Evolutionary conservation across 2,329 filamentous ascomycete genomes (phyloP).

Genomic region (Geosmithia flava): DNA sequence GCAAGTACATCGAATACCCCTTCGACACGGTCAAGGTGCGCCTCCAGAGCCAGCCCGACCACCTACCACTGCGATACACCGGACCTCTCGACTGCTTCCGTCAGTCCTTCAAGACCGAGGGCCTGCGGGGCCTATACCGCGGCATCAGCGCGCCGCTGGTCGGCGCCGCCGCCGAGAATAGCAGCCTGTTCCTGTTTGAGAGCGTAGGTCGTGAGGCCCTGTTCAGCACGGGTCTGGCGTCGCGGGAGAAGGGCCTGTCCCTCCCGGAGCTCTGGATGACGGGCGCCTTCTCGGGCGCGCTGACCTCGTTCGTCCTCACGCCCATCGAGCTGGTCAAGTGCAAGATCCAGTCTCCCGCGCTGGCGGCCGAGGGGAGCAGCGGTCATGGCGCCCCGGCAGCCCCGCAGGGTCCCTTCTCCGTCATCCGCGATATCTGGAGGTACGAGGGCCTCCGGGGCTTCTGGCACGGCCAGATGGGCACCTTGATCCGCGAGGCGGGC

Average conservation of each 20-base stretch:
- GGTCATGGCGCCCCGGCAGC: slow-evolving; percentile 25
- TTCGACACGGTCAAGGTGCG: slow-evolving; percentile 88
- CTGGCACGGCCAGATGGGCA: slow-evolving; percentile 92
- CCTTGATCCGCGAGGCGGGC: slow-evolving; percentile 84
- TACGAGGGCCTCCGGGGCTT: slow-evolving; percentile 77
- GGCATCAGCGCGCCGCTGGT: slow-evolving; percentile 86
- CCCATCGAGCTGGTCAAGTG: slow-evolving; percentile 97
- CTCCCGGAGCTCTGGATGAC: slow-evolving; percentile 66
- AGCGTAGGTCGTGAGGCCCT: slow-evolving; percentile 57
- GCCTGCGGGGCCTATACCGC: slow-evolving; percentile 73
- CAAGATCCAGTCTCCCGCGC: slow-evolving; percentile 75
- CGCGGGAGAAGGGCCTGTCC: slow-evolving; percentile 49
- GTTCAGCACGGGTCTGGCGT: slow-evolving; percentile 36
- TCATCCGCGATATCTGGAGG: slow-evolving; percentile 70
- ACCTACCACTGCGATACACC: slow-evolving; percentile 66
- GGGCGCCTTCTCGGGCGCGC: slow-evolving; percentile 75
- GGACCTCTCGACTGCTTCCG: slow-evolving; percentile 90
- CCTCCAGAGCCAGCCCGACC: slow-evolving; percentile 86
- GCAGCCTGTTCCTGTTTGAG: slow-evolving; percentile 87
- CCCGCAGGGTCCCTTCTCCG: slow-evolving; percentile 50
- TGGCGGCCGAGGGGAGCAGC: slow-evolving; percentile 19
- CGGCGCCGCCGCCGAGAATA: slow-evolving; percentile 85
- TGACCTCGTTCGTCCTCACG: slow-evolving; percentile 84
- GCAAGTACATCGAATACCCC: slow-evolving; percentile 95
- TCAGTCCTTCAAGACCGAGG: slow-evolving; percentile 70